Evolutionary conservation across 2,329 filamentous ascomycete species (phyloP).

Genomic region (Nectriaceae sp.): DNA sequence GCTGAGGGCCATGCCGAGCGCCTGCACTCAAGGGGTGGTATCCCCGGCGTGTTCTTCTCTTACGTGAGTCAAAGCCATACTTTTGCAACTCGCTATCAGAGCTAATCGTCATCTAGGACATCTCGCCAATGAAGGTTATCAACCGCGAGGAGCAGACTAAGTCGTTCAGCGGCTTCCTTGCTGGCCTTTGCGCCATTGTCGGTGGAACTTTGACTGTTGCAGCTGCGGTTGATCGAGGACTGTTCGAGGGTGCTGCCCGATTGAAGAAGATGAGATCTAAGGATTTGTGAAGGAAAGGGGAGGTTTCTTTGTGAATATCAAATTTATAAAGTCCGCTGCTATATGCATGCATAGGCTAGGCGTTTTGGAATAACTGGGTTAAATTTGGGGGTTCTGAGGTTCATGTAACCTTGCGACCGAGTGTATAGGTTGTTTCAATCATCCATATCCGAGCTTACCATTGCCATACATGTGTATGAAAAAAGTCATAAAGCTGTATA

Average conservation of each 20-base stretch:
- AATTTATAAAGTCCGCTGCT: conserved; percentile 25
- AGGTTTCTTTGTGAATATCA: conserved; percentile 17
- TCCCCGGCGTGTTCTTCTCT: conserved; percentile 97
- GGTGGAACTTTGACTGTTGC: conserved; percentile 95
- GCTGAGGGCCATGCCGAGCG: conserved; percentile 91
- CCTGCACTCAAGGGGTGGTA: conserved; percentile 84
- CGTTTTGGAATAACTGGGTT: conserved; percentile 28
- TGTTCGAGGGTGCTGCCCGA: conserved; percentile 85
- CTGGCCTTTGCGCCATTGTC: conserved; percentile 90
- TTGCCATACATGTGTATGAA: no score
- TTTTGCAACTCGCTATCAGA: not conserved
- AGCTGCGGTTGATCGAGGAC: conserved; percentile 83
- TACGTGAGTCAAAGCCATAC: conserved; percentile 72
- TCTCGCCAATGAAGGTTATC: conserved; percentile 99
- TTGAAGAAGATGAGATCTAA: conserved; percentile 83
- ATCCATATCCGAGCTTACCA: no score
- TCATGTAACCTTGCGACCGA: conserved; percentile 1
- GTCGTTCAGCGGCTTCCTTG: conserved; percentile 88
- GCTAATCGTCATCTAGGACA: conserved; percentile 63
- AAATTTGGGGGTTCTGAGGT: conserved; percentile 4
- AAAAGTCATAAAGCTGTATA: no score
- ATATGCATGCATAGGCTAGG: conserved; percentile 23
- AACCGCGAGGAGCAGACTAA: conserved; percentile 91
- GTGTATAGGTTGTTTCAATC: no score
- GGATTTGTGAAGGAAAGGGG: conserved; percentile 46